Base-by-base conservation (phyloP, 2,329 filamentous ascomycete genomes). In the Neofusicoccum kwambonambiense region DNA sequence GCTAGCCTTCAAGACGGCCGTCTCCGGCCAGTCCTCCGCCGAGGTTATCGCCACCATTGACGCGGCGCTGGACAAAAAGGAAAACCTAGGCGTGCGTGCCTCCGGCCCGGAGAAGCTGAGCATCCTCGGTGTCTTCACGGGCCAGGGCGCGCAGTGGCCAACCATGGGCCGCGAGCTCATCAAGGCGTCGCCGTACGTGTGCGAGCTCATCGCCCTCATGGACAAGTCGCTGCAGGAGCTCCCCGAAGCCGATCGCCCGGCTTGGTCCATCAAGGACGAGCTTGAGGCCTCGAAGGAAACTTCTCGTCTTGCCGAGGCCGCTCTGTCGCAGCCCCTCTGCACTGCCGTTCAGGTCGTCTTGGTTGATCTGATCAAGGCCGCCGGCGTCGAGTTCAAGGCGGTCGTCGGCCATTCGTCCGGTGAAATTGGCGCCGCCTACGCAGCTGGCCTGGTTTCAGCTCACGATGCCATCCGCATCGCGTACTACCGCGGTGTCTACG, bases 141-240 rank as follows among this genome's bases (percentile, higher is more conserved):
- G 80, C 2, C 80, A 81, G 64, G 79, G 80, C 22, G 78, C 78
- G 1, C 78, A 80, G 47, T 81, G 76, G 75, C 64, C 64, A 1
- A 72, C 70, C 1, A 81, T 81, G 78, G 79, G 78, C 3, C 65
- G 67, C 5, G 74, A 79, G 34, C 70, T 82, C 0, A 41, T 79
- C 34, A 35, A 64, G 1, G 61, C 70, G 27, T 67, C 65, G 2
- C 58, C 65, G 3, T 9, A n/a, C 31, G 31, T 15, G 13, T 9
- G 31, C 31, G 50, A 11, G 7, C 66, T 68, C 11, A 74, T 73
- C 49, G 52, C 7, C 7, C 35, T 69, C 15, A 62, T 77, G 1
- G 75, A 78, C 15, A 15, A 42, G 34, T 17, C 51, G 8, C 4
- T 66, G 44, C 1, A 47, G 64, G 1, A 47, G 4, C 47, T 68